Evolutionary conservation across 768 basidiomycete species (phyloP).

Genomic region (Ramaria sp.): DNA sequence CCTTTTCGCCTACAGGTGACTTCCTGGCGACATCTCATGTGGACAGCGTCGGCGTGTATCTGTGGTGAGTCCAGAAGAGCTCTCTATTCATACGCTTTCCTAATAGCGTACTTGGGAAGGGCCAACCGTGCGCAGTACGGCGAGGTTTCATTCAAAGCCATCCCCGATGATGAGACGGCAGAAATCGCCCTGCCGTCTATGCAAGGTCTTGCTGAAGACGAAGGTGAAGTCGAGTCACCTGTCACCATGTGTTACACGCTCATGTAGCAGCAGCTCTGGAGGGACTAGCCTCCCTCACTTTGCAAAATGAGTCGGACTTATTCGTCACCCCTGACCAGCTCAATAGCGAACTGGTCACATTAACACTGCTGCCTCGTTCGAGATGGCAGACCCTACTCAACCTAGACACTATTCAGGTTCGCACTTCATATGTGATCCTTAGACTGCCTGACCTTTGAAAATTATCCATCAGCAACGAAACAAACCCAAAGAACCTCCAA

Average conservation of each 20-base stretch:
- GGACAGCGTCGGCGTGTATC: slow-evolving; percentile 85
- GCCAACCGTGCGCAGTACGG: slow-evolving; percentile 93
- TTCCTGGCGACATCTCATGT: slow-evolving; percentile 94
- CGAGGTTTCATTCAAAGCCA: slow-evolving; percentile 69
- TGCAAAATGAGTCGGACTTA: slow-evolving; percentile 50
- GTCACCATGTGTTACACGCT: neutral
- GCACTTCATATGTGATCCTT: slow-evolving; percentile 14
- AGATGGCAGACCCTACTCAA: slow-evolving; percentile 97
- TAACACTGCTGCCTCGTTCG: slow-evolving; percentile 84
- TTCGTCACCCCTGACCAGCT: slow-evolving; percentile 85
- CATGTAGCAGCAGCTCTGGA: slow-evolving; percentile 43
- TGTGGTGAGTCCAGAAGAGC: slow-evolving; percentile 53
- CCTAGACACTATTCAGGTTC: slow-evolving; percentile 83
- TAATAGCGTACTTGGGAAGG: slow-evolving; percentile 31
- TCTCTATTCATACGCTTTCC: slow-evolving; percentile 3
- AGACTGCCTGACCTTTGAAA: neutral
- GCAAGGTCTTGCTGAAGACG: slow-evolving; percentile 73
- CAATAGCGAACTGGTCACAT: slow-evolving; percentile 82
- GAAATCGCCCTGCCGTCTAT: slow-evolving; percentile 72
- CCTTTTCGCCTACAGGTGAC: slow-evolving; percentile 92
- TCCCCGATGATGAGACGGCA: slow-evolving; percentile 63
- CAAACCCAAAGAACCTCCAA: slow-evolving; percentile 92
- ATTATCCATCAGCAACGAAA: slow-evolving; percentile 63
- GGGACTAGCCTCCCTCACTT: slow-evolving; percentile 51
- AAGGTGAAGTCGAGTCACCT: slow-evolving; percentile 38